Evolutionary conservation across 805 yeast genomes (phyloP).

Genomic region (Myxozyma nipponensis): DNA sequence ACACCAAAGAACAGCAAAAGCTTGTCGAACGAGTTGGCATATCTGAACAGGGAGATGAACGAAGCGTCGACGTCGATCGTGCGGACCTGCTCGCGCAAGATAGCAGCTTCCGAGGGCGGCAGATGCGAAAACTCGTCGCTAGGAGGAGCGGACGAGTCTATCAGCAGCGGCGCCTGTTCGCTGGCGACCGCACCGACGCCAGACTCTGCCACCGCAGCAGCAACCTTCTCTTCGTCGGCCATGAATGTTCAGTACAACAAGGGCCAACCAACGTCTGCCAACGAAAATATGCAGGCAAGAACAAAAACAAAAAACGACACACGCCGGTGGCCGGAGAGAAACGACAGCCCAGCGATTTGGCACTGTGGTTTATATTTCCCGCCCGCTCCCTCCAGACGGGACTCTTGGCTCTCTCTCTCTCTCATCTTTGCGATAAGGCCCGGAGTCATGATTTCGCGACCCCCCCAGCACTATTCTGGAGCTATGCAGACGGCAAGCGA

Average conservation of each 20-base stretch:
- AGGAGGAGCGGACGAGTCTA: not conserved
- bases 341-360: too few species aligned
- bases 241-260: not conserved
- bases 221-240: not conserved
- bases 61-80: slow-evolving; percentile 29
- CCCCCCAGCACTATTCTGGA: too few species aligned
- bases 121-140: slow-evolving; percentile 26
- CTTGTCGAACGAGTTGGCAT: slow-evolving; percentile 35
- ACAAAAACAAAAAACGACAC: too few species aligned
- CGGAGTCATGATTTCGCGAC: too few species aligned
- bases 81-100: slow-evolving; percentile 37
- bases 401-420: too few species aligned
- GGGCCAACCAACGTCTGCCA: too few species aligned
- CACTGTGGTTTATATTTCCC: too few species aligned
- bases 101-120: slow-evolving; percentile 35
- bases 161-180: not conserved
- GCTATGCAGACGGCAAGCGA: too few species aligned
- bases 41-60: slow-evolving; percentile 35
- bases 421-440: too few species aligned
- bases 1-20: slow-evolving; percentile 35
- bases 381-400: too few species aligned
- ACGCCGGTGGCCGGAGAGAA: too few species aligned
- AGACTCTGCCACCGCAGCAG: not conserved
- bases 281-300: too few species aligned
- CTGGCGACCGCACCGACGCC: not conserved